A percentile compares a stretch with the other conserved stretches of the same genome.
phyloP scores from a whole-genome alignment of 345 rosid species.

The Murraya koenigii region DNA sequence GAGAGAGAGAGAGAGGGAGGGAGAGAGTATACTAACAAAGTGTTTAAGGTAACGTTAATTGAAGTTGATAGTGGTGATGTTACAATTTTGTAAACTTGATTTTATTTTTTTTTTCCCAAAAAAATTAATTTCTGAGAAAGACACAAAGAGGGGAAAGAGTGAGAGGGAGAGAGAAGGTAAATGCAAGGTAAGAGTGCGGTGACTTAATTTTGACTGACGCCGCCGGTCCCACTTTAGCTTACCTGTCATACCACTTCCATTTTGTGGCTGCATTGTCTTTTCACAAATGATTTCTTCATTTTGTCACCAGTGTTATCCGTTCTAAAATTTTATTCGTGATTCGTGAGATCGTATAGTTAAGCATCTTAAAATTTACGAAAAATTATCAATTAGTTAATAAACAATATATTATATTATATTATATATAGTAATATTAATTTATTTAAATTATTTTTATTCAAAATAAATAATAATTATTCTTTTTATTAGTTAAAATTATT shows the following conservation, averaged over 20 bases:
- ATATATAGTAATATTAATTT: too few species aligned
- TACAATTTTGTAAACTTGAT: not conserved
- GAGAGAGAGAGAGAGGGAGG: not conserved
- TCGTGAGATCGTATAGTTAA: too few species aligned
- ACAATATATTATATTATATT: too few species aligned
- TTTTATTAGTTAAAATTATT: too few species aligned
- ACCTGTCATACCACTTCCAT: constrained; percentile 17
- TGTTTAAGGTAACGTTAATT: not conserved
- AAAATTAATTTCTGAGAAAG: not conserved
- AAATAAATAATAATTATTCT: too few species aligned
- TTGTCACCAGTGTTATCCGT: too few species aligned
- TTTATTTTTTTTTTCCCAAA: not conserved
- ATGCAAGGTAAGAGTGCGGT: not conserved
- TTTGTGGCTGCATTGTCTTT: not conserved
- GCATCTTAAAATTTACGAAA: too few species aligned
- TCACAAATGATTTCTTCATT: too few species aligned
- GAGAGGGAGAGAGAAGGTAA: not conserved
- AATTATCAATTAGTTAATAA: too few species aligned
- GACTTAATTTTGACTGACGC: constrained; percentile 29
- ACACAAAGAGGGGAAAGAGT: not conserved
- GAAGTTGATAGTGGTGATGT: not conserved
- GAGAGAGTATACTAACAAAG: not conserved
- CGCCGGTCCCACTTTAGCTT: constrained; percentile 27
- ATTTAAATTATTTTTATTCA: too few species aligned
- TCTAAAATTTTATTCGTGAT: too few species aligned